Conservation (phyloP, 1,284 basidiomycete species). For the Volvariella surrecta region DNA sequence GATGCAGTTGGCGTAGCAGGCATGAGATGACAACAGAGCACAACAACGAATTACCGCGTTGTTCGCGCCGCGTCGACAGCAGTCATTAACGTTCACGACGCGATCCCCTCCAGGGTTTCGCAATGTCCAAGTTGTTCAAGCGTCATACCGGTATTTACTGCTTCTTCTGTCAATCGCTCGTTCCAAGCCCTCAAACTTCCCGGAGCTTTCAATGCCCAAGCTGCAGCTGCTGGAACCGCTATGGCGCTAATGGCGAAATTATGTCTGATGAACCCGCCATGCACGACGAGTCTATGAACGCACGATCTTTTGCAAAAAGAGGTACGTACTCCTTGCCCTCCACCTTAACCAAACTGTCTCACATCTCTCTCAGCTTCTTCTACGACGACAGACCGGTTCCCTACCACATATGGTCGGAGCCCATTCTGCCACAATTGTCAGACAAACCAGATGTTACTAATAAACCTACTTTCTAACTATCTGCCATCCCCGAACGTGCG, state of each 20-base stretch:
- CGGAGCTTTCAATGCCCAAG: slow-evolving; percentile 54
- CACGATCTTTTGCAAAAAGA: slow-evolving; percentile 62
- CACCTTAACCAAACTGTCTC: slow-evolving; percentile 6
- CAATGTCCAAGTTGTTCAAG: slow-evolving; percentile 30
- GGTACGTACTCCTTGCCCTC: slow-evolving; percentile 37
- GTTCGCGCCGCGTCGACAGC: slow-evolving; percentile 6
- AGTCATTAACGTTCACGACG: slow-evolving; percentile 6
- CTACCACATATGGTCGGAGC: slow-evolving; percentile 43
- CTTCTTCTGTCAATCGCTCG: slow-evolving; percentile 56
- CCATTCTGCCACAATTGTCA: slow-evolving; percentile 82
- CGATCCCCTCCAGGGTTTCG: slow-evolving; percentile 1
- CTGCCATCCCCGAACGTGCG: slow-evolving; percentile 60
- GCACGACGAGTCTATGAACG: slow-evolving; percentile 70
- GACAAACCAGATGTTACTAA: slow-evolving; percentile 82
- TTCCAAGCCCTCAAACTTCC: slow-evolving; percentile 36
- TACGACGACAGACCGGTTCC: slow-evolving; percentile 59
- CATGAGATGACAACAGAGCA: slow-evolving; percentile 2
- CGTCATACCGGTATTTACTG: slow-evolving; percentile 37
- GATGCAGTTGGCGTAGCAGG: slow-evolving; percentile 15
- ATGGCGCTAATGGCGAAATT: slow-evolving; percentile 63
- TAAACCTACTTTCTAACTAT: slow-evolving; percentile 84
- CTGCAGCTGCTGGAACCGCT: slow-evolving; percentile 70
- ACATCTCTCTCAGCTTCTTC: slow-evolving; percentile 40
- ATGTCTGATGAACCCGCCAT: slow-evolving; percentile 82
- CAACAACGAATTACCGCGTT: slow-evolving; percentile 8